Base-by-base conservation (phyloP, 2,329 filamentous ascomycete species). In the Zasmidium cellare region DNA sequence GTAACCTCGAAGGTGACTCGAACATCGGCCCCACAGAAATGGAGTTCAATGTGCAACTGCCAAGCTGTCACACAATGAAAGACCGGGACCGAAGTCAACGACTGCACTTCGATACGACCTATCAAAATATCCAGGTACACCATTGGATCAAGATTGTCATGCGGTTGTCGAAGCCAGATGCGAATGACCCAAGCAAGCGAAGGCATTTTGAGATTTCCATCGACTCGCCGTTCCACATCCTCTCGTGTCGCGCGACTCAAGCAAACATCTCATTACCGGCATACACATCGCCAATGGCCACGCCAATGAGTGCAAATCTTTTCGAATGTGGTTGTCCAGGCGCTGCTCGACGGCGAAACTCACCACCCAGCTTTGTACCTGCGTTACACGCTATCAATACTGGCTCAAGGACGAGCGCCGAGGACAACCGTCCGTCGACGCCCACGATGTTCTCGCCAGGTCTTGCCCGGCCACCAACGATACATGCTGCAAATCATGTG, bases 131-230 rank as follows among this genome's bases (percentile, higher is more conserved):
- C 53, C 91, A 94, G 68, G 92, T 97, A 54, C 91, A 91, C 72
- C 92, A 97, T 72, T 96, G 92, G 92, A 96, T 97, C 74, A 96
- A 96, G 90, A 91, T 96, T 69, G 91, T 96, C 60, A 90, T 97
- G 86, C 88, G 92, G 53, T 87, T 97, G 48, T 96, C 92, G 25
- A 91, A 91, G 67, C 79, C 89, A 14, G 92, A 96, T 67, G 84
- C 87, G 41, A 85, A 87, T 11, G 90, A 96, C 67, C 87, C 91
- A 0, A 80, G 80, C 1, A 92, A 92, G 70, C 85, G 92, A 62
- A 85, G 92, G 31, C 92, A 96, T 71, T 97, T 96, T 66, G 92
- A 97, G 74, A 96, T 96, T 68, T 96, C 91, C 65, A 97, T 97
- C 67, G 92, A 97, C 75, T 96, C 92, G 1, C 92, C 92, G 0